A percentile compares a stretch with the other conserved stretches of the same genome.
phyloP scores from a whole-genome alignment of 192 early-diverging fungal species.

The Linnemannia schmuckeri region DNA sequence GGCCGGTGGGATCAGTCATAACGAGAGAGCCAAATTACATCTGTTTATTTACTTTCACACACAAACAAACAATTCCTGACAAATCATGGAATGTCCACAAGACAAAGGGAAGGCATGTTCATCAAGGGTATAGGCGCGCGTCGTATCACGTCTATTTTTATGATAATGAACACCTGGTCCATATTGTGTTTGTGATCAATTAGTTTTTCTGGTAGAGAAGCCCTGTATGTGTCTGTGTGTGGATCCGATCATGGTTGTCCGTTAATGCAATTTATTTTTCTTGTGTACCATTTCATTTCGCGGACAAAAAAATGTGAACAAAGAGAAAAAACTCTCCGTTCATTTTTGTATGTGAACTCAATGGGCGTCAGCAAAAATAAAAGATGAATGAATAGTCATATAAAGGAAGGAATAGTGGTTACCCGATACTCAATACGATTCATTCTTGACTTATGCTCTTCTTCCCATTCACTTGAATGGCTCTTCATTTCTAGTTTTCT shows the following conservation, averaged over 20 bases:
- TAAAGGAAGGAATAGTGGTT: background rate
- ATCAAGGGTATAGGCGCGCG: background rate
- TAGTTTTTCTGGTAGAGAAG: background rate
- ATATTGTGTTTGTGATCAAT: background rate
- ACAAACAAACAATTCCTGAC: background rate
- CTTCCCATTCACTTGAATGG: background rate
- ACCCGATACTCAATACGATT: too few relatives aligned
- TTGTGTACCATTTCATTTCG: conserved; percentile 4
- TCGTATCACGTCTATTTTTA: background rate
- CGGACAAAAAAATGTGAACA: background rate
- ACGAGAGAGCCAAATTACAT: background rate
- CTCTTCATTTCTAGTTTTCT: background rate
- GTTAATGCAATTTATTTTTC: background rate
- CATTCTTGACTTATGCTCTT: too few relatives aligned
- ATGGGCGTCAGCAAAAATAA: background rate
- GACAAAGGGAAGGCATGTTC: background rate
- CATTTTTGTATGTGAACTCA: background rate
- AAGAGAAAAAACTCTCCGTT: background rate
- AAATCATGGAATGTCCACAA: background rate
- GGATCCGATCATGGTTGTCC: background rate
- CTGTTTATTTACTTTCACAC: background rate
- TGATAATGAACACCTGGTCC: background rate
- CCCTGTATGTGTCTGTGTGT: background rate
- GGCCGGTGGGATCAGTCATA: background rate
- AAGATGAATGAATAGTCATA: background rate